These are phyloP conservation scores for Eimeria nieschulzi DNA, from an alignment of 169 alveolate species.

Conservation along the genomic window DNA sequence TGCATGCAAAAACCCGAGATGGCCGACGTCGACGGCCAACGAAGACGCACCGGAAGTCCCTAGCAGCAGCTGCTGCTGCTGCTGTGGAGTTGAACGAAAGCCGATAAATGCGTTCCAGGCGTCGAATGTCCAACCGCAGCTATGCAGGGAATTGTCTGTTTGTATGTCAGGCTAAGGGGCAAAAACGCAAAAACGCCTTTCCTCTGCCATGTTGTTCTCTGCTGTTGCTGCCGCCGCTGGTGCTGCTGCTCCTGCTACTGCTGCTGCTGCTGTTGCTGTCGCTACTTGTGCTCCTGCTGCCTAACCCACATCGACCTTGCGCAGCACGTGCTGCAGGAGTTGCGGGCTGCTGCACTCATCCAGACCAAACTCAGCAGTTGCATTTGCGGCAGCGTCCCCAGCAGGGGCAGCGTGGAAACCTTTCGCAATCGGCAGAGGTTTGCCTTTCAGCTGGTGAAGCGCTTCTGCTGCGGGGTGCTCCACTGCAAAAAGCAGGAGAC, in stretches of 20 bases:
- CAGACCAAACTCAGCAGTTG: conserved; percentile 29
- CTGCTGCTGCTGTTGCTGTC: conserved; percentile 23
- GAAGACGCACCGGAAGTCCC: conserved; percentile 20
- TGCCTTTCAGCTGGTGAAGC: not conserved
- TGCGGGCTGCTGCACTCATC: conserved; percentile 48
- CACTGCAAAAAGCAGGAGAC: conserved; percentile 44
- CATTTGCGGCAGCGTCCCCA: not conserved
- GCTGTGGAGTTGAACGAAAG: conserved; percentile 1
- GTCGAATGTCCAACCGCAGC: conserved; percentile 59
- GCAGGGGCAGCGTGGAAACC: not conserved
- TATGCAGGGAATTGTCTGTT: conserved; percentile 26
- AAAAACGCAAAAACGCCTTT: conserved; percentile 7
- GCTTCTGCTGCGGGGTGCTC: conserved; percentile 30
- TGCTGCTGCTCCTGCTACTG: conserved; percentile 25
- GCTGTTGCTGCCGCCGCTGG: conserved; percentile 15
- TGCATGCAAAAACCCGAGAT: not conserved
- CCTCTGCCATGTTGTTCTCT: not conserved
- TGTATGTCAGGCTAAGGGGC: conserved; percentile 36
- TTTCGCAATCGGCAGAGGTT: not conserved
- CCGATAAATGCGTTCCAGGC: conserved; percentile 13
- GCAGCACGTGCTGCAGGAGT: conserved; percentile 34
- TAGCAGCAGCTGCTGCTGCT: conserved; percentile 44
- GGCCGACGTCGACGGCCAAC: conserved; percentile 28
- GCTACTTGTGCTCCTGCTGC: conserved; percentile 15
- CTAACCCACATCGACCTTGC: not conserved